Evolutionary conservation across 2,329 filamentous ascomycete species (phyloP).

Genomic region (Fusarium secorum): DNA sequence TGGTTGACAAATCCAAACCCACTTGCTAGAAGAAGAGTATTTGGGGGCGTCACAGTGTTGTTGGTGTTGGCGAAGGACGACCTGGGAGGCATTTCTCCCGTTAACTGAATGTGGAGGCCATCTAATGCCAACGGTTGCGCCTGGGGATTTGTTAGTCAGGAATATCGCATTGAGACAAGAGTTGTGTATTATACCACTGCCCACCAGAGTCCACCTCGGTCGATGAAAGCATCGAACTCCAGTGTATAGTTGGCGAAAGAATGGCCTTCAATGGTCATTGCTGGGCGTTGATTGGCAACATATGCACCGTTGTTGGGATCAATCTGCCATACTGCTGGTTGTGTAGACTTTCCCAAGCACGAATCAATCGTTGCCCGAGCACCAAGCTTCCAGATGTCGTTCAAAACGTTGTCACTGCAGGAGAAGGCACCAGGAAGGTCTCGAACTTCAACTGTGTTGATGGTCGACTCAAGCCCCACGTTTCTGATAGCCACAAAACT

Average conservation of each 20-base stretch:
- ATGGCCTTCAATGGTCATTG: background rate
- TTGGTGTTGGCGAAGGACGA: slow-evolving; percentile 3
- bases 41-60: background rate
- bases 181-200: background rate
- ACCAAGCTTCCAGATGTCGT: slow-evolving; percentile 2
- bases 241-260: slow-evolving; percentile 1
- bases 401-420: background rate
- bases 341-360: background rate
- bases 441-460: background rate
- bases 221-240: slow-evolving; percentile 1
- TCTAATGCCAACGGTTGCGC: background rate
- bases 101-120: slow-evolving; percentile 1
- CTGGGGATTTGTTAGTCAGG: background rate
- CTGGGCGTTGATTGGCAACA: background rate
- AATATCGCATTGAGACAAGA: background rate
- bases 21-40: background rate
- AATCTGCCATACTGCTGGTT: background rate
- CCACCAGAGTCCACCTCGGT: slow-evolving; percentile 4
- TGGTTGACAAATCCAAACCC: slow-evolving; percentile 6
- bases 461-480: background rate
- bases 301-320: background rate
- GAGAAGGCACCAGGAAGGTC: background rate
- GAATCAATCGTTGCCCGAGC: background rate
- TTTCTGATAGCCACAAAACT: background rate
- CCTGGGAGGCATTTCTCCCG: background rate